Percentiles rank a stretch among this genome's conserved stretches.
phyloP scores from a whole-genome alignment of 495 filamentous ascomycete genomes.

The Neurospora sp. region DNA sequence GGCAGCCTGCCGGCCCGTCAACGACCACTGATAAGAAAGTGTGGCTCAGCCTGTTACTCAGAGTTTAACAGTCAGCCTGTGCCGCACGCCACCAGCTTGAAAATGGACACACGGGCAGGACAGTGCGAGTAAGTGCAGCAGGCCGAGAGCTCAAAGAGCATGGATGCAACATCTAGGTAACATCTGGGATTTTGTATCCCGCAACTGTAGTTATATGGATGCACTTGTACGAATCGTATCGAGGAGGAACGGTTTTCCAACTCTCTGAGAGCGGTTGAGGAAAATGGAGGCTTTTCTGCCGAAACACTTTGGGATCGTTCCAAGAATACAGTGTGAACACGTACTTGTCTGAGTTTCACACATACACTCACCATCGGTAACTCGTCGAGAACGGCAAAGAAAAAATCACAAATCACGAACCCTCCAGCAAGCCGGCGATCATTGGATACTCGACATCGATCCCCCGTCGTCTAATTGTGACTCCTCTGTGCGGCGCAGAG shows the following conservation, averaged over 20 bases:
- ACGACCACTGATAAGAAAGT: not conserved
- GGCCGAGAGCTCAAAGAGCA: not conserved
- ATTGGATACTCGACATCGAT: not conserved
- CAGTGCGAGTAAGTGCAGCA: not conserved
- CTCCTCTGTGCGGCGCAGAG: not conserved
- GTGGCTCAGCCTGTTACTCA: not conserved
- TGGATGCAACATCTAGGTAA: not conserved
- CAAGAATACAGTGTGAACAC: not conserved
- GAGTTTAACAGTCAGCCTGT: not conserved
- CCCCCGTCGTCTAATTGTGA: not conserved
- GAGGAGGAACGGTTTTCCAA: not conserved
- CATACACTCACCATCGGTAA: not conserved
- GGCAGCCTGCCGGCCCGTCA: not conserved
- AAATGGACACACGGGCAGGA: not conserved
- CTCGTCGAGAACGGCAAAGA: not conserved
- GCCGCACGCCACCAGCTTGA: not conserved
- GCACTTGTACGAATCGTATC: not conserved
- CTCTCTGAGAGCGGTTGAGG: not conserved
- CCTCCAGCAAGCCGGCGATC: not conserved
- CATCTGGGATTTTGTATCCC: not conserved
- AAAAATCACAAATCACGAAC: not conserved
- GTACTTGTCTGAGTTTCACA: not conserved
- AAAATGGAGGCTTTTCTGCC: not conserved
- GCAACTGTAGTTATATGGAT: not conserved
- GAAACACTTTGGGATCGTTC: not conserved